A percentile compares a stretch with the other conserved stretches of the same genome.
These are phyloP conservation scores for Limnanthes douglasii DNA, from an alignment of 345 rosid genomes.

Conservation along the genomic window DNA sequence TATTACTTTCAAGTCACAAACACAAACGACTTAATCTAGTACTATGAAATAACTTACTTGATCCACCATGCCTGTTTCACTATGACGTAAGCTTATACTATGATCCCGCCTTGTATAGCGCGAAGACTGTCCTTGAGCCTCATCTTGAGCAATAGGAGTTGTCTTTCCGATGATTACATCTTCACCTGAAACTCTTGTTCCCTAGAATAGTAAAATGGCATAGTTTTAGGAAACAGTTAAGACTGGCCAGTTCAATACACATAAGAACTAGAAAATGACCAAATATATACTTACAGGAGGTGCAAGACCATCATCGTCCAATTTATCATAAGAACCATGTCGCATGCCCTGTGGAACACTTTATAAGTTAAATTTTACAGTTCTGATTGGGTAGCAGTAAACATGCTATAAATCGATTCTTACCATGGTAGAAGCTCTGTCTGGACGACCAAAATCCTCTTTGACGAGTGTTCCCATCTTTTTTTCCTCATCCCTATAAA, in stretches of 20 bases:
- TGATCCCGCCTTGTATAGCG: slow-evolving; percentile 86
- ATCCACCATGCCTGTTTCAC: slow-evolving; percentile 97
- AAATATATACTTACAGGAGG: slow-evolving; percentile 60
- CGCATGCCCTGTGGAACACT: slow-evolving; percentile 71
- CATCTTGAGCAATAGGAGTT: slow-evolving; percentile 82
- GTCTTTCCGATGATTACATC: slow-evolving; percentile 97
- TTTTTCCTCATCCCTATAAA: slow-evolving; percentile 84
- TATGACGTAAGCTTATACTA: slow-evolving; percentile 92
- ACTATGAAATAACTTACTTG: slow-evolving; percentile 33
- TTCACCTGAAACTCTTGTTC: slow-evolving; percentile 94
- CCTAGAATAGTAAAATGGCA: slow-evolving; percentile 30
- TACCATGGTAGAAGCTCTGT: slow-evolving; percentile 84
- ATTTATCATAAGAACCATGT: slow-evolving; percentile 93
- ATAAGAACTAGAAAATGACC: slow-evolving; percentile 1
- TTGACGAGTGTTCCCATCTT: slow-evolving; percentile 97
- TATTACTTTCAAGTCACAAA: no score
- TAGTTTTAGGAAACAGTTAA: no score
- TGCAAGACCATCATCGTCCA: slow-evolving; percentile 98
- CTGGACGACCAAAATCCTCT: slow-evolving; percentile 96
- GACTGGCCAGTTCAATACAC: slow-evolving; percentile 6
- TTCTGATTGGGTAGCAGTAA: slow-evolving; percentile 1
- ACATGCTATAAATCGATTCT: slow-evolving; percentile 6
- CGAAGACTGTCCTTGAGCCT: slow-evolving; percentile 72
- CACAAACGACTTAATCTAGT: no score
- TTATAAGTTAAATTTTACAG: slow-evolving; percentile 5